Evolutionary conservation across 2,329 filamentous ascomycete species (phyloP), one percentile per base, ranked within the genome.

Genomic region (Zymoseptoria brevis): DNA sequence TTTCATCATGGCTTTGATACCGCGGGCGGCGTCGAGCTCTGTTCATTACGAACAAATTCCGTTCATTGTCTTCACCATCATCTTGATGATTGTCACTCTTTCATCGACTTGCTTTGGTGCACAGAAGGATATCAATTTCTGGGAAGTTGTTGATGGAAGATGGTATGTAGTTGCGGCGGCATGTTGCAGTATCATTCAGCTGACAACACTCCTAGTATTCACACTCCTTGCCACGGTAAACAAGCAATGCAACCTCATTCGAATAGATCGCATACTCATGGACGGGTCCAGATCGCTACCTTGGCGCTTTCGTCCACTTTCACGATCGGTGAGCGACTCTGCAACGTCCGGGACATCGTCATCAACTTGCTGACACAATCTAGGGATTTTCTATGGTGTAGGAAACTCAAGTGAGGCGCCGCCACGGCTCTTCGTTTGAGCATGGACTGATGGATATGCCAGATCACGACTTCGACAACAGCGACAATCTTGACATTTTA

Each of bases 71-170:
- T n/a, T 58, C 21, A 62, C 62, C 4, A 50, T 62, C 11, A 53
- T 57, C 9, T 59, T 64, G 4, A 55, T 58, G 50, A 50, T 56
- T 8, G 30, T 62, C 1, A 58, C 58, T 19, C 51, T 56, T 4
- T n/a, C 59, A 2, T 58, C 57, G 0, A 61, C 58, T n/a, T 59
- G 55, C 52, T 56, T 64, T 6, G 57, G 62, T 61, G 5, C 62
- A 64, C 19, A 48, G 58, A 19, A 51, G 62, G 24, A 16, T 62
- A 8, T 55, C 52, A 19, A 45, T 64, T 26, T 53, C 58, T 29
- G 22, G 62, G 6, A 64, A 61, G 57, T n/a, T 57, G 11, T 64
- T 64, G 19, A n/a, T 51, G 21, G 62, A 64, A 35, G 62, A 64
- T 57, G 57, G 62, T 63, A 55, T 22, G 21, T 22, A 19, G 61